phyloP scores from a whole-genome alignment of 768 basidiomycete species.

The Hysterangium stoloniferum region DNA sequence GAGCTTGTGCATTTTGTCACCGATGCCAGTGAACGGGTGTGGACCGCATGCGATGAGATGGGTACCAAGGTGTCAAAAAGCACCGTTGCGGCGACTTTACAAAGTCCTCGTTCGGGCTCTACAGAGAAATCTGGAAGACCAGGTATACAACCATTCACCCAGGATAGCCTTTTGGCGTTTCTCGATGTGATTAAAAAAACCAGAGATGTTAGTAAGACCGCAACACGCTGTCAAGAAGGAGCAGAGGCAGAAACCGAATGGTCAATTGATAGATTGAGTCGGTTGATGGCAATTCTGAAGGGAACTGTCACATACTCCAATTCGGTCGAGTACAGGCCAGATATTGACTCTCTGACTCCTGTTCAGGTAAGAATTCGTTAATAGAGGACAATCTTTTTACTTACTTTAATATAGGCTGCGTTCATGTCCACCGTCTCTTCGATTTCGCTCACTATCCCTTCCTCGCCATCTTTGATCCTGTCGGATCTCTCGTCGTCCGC shows the following conservation, averaged over 20 bases:
- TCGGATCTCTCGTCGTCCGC: conserved; percentile 79
- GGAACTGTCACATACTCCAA: conserved; percentile 71
- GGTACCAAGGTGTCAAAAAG: conserved; percentile 38
- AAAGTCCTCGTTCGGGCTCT: neutral
- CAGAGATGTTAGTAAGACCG: conserved; percentile 38
- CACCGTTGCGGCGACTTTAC: conserved; percentile 3
- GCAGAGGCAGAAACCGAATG: conserved; percentile 46
- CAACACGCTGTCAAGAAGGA: conserved; percentile 13
- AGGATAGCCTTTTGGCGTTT: conserved; percentile 80
- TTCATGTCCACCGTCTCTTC: conserved; percentile 63
- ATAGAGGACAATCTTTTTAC: conserved; percentile 10
- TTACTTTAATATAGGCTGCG: conserved; percentile 40
- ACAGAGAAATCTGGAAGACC: neutral
- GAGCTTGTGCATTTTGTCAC: conserved; percentile 31
- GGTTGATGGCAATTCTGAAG: conserved; percentile 75
- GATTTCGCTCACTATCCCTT: conserved; percentile 57
- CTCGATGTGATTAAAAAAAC: conserved; percentile 63
- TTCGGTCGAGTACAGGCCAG: conserved; percentile 83
- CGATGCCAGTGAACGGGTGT: conserved; percentile 53
- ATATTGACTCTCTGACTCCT: conserved; percentile 74
- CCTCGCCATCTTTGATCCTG: conserved; percentile 67
- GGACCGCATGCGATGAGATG: conserved; percentile 62
- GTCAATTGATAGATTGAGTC: conserved; percentile 52
- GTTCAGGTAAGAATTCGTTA: conserved; percentile 50
- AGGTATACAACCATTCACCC: conserved; percentile 49